A percentile compares a stretch with the other conserved stretches of the same genome.
phyloP scores from a whole-genome alignment of 306 rosid species.

The Corylus avellana region DNA sequence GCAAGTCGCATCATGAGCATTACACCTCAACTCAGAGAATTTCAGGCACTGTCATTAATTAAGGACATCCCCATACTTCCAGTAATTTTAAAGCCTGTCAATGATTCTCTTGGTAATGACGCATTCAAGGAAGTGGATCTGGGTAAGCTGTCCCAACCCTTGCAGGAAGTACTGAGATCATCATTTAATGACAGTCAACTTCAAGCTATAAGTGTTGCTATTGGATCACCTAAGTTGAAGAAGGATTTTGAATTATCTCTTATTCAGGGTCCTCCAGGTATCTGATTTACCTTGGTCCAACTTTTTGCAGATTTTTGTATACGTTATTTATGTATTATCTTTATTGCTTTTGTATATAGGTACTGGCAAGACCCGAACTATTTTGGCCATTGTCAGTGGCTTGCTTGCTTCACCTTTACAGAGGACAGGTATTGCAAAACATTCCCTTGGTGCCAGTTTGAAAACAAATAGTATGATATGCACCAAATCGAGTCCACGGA shows the following conservation, averaged over 20 bases:
- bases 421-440: constrained; percentile 37
- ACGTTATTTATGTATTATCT: constrained; percentile 28
- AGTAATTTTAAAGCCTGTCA: constrained; percentile 59
- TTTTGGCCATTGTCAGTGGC: constrained; percentile 89
- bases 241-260: constrained; percentile 70
- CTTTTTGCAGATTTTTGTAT: constrained; percentile 16
- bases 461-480: constrained; percentile 39
- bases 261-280: constrained; percentile 99
- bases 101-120: constrained; percentile 39
- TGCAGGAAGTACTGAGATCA: constrained; percentile 71
- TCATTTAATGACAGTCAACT: constrained; percentile 85
- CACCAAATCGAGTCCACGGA: constrained; percentile 42
- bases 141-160: constrained; percentile 64
- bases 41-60: constrained; percentile 86
- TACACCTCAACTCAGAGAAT: constrained; percentile 86
- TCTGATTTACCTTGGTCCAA: constrained; percentile 23
- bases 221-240: constrained; percentile 46
- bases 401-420: constrained; percentile 65
- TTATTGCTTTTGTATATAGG: constrained; percentile 50
- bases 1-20: constrained; percentile 90
- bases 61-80: constrained; percentile 84
- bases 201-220: constrained; percentile 73
- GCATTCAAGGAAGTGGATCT: constrained; percentile 55
- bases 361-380: constrained; percentile 95
- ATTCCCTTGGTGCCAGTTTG: constrained; percentile 33